Base-by-base conservation (phyloP, 306 rosid species). In the Vigna reflexopilosa region DNA sequence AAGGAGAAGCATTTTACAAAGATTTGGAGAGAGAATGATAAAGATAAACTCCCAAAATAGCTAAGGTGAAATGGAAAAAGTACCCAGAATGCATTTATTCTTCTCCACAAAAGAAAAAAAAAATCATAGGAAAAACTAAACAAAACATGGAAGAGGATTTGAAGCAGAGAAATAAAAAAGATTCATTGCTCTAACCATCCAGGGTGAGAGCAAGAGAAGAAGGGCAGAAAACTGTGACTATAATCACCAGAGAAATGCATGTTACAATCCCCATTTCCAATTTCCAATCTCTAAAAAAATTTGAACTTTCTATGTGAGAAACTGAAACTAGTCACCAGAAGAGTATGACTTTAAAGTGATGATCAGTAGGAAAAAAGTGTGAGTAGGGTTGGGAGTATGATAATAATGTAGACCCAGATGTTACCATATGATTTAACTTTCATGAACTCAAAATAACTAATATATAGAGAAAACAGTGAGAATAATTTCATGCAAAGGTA, bases 171-270 rank as follows among this genome's bases (percentile, higher is more conserved):
- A 2, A 15, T 47, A 68, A 64, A 10, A 30, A 28, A 49, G 74
- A 67, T 70, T 75, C 55, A 56, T 47, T 4, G 82, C 57, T 75
- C 70, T 87, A 82, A 96, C 99, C 98, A 70, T 96, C 99, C 80
- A 59, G 88, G 26, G 88, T 51, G 81, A 96, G 97, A 81, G 98
- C 89, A 84, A 86, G 83, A 47, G 86, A 84, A 48, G 73, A 83
- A 80, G 82, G 72, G 73, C 57, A 74, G 70, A 75, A 79, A 59
- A 86, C 13, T 71, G 80, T 57, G 1, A 79, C 70, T 3, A 77
- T 76, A 80, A 91, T 72, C 64, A 86, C 48, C 6, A 82, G 72
- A 75, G 86, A 79, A 74, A 67, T 42, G 83, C 83, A 85, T 15
- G 79, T 70, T 26, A 48, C 73, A 40, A 71, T n/a, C 57, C 82